Evolutionary conservation across 306 rosid genomes (phyloP), one percentile per base, ranked within the genome.

Genomic region (Abrus precatorius): DNA sequence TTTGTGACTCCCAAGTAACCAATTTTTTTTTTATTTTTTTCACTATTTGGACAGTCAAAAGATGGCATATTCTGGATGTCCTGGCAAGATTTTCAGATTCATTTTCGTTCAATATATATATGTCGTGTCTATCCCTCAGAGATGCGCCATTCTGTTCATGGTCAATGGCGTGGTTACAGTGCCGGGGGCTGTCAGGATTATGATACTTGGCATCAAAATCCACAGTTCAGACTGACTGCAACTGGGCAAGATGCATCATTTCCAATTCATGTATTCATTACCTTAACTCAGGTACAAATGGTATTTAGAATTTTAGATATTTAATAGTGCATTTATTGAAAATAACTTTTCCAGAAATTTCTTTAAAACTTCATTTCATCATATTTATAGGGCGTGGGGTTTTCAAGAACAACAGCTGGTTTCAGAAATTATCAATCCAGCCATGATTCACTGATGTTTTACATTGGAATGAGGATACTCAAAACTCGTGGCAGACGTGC

Each of bases 41-140:
- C 65, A 32, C 55, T 32, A 60, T 45, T 73, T 65, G 9, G 50
- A 80, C 94, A 96, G 99, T 93, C 99, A 48, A 93, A 87, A 81
- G 97, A 96, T 81, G 98, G 99, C 72, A 96, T 96, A 85, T 96
- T 96, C 85, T 96, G 99, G 99, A 93, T 96, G 99, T 96, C 99
- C 49, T 96, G 99, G 99, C 99, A 96, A 89, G 99, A 96, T 85
- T 96, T 96, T 82, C 99, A 96, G 87, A 90, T 96, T 86, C 99
- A 96, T 86, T 96, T 96, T 69, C 92, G 99, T 67, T 96, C 99
- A 36, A 96, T 96, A 81, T 93, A 96, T 87, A 94, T 96, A 74
- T 96, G 99, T 56, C 98, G 99, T 32, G 62, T 95, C 83, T 96
- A 96, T 83, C 99, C 99, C 9, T 89, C 86, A 0, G 99, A 96